Conservation (phyloP, 257 asterid species). For the Solanum ossicruentum region DNA sequence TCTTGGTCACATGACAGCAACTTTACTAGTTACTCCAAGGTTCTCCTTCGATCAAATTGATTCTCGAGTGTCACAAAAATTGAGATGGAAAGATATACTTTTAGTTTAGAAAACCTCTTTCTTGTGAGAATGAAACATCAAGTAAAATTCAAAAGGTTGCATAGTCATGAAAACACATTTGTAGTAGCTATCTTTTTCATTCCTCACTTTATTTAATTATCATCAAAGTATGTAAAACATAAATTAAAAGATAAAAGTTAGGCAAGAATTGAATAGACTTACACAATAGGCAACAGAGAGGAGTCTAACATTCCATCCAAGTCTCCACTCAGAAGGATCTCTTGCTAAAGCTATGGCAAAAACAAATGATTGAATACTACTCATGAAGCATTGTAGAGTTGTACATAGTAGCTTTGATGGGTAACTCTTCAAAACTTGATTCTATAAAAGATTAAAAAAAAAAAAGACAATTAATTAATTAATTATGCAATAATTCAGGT, state of each 20-base stretch:
- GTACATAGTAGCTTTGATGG: constrained; percentile 74
- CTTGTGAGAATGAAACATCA: background rate
- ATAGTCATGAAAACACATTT: background rate
- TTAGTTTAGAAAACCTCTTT: too few species aligned
- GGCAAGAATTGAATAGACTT: constrained; percentile 4
- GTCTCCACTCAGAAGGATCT: constrained; percentile 53
- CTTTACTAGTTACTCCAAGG: too few species aligned
- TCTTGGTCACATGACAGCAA: too few species aligned
- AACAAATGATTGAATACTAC: constrained; percentile 56
- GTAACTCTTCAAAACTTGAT: constrained; percentile 30
- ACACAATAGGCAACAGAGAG: constrained; percentile 63
- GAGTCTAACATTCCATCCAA: constrained; percentile 54
- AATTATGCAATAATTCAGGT: too few species aligned
- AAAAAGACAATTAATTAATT: too few species aligned
- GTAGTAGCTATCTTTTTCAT: background rate
- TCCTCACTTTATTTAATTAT: background rate
- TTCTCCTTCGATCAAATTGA: too few species aligned
- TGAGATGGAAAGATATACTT: background rate
- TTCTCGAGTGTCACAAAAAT: too few species aligned
- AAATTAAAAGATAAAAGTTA: background rate
- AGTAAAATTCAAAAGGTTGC: background rate
- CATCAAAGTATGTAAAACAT: background rate
- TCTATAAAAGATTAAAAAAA: constrained; percentile 13
- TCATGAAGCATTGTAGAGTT: constrained; percentile 52
- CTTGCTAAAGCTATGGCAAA: constrained; percentile 48